A percentile compares a stretch with the other conserved stretches of the same genome.
Evolutionary conservation across 768 basidiomycete genomes (phyloP).

Genomic region (Saitozyma podzolica): DNA sequence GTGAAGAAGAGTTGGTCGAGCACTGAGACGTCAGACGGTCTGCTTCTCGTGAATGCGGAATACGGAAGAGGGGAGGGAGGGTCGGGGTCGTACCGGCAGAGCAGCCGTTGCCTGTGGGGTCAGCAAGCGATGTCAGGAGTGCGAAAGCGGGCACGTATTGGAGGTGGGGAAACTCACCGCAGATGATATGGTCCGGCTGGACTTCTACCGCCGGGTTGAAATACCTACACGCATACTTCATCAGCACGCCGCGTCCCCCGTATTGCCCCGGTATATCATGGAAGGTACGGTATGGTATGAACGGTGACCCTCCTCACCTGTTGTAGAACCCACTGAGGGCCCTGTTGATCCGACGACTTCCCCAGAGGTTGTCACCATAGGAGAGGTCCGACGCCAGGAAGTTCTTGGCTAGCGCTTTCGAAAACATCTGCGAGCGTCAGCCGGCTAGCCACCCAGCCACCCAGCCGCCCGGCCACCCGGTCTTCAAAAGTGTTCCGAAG

Average conservation of each 20-base stretch:
- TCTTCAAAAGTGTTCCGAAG: no score
- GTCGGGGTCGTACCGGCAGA: constrained; percentile 27
- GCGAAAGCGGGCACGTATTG: neutral
- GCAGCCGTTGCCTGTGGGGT: constrained; percentile 29
- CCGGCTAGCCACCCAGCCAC: no score
- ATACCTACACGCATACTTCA: constrained; percentile 4
- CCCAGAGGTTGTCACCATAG: constrained; percentile 50
- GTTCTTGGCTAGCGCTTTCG: constrained; percentile 29
- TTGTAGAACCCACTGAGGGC: constrained; percentile 43
- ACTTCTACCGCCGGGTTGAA: constrained; percentile 30
- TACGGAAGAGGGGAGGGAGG: neutral
- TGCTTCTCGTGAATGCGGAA: no score
- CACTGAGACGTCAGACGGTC: constrained; percentile 15
- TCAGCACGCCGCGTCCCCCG: neutral
- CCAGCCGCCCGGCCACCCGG: no score
- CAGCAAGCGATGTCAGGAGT: constrained; percentile 3
- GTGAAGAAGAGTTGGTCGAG: constrained; percentile 49
- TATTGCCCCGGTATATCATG: neutral
- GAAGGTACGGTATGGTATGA: neutral
- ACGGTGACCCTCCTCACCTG: constrained; percentile 11
- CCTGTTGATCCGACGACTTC: constrained; percentile 39
- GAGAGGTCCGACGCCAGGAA: constrained; percentile 36
- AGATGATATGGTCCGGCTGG: constrained; percentile 40
- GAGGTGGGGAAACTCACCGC: constrained; percentile 11
- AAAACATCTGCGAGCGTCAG: constrained; percentile 25